phyloP scores from a whole-genome alignment of 257 asterid genomes.

The Nicotiana knightiana region DNA sequence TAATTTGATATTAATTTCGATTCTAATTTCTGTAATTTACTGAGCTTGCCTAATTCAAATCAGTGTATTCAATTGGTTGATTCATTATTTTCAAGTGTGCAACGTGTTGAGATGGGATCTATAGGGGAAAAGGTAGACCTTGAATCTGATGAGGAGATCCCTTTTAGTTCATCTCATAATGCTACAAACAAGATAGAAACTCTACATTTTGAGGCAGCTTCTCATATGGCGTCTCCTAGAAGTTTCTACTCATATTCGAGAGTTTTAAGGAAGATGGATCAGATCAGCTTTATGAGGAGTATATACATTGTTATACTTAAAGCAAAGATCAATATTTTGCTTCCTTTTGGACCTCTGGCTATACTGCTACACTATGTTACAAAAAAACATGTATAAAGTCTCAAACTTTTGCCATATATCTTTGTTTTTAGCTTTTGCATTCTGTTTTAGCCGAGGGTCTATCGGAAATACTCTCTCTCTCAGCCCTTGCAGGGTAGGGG shows the following conservation, averaged over 20 bases:
- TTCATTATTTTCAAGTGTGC: neutral
- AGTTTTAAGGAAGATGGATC: conserved; percentile 41
- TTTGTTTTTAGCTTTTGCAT: neutral
- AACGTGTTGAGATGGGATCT: conserved; percentile 12
- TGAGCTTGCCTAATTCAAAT: neutral
- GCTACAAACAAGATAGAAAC: conserved; percentile 34
- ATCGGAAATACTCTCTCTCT: too few relatives aligned
- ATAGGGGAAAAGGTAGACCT: conserved; percentile 47
- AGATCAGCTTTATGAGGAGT: conserved; percentile 49
- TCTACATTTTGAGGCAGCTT: conserved; percentile 43
- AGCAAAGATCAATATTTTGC: conserved; percentile 75
- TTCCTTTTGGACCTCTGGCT: conserved; percentile 87
- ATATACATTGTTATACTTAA: conserved; percentile 57
- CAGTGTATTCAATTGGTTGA: neutral
- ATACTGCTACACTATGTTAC: conserved; percentile 63
- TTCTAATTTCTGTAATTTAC: neutral
- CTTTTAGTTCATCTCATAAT: conserved; percentile 36
- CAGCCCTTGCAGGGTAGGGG: too few relatives aligned
- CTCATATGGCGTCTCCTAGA: conserved; percentile 29
- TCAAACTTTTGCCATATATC: neutral
- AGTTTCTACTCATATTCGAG: conserved; percentile 30
- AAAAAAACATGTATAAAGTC: conserved; percentile 53
- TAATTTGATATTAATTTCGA: too few relatives aligned
- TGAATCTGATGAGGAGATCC: conserved; percentile 57
- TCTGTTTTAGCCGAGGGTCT: too few relatives aligned